Base-by-base conservation (phyloP, 768 basidiomycete genomes). In the Trametopsis cervina region DNA sequence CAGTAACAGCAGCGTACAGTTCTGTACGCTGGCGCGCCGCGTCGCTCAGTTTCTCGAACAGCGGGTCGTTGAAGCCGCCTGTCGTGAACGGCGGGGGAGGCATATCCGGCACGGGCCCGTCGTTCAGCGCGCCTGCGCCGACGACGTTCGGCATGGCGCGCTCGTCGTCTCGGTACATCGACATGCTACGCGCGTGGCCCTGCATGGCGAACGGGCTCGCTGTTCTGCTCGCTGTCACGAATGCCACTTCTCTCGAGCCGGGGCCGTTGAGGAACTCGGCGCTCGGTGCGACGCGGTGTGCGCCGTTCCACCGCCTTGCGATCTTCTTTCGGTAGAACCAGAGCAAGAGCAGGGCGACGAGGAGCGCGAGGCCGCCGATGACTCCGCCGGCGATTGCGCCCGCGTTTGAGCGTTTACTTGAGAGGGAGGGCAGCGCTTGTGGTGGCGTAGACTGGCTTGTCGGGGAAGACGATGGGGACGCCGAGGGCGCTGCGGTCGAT, bases 381-480 rank as follows among this genome's bases (percentile, higher is more conserved):
- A 79, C 67, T 13, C 70, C 66, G 2, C 81, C 81, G 4, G 73
- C 78, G 35, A 83, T 76, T 4, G 69, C 69, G 9, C 76, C 80
- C 7, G 66, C 66, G 35, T 47, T 36, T 29, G 20, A n/a, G n/a
- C n/a, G n/a, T n/a, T n/a, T n/a, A n/a, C n/a, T n/a, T n/a, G n/a
- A n/a, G n/a, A n/a, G n/a, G n/a, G n/a, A n/a, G n/a, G n/a, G n/a
- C n/a, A n/a, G n/a, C n/a, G n/a, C n/a, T n/a, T n/a, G n/a, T n/a
- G n/a, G n/a, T n/a, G n/a, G n/a, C n/a, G n/a, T n/a, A n/a, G n/a
- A n/a, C n/a, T n/a, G n/a, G n/a, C n/a, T n/a, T n/a, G n/a, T n/a
- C n/a, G n/a, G n/a, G n/a, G n/a, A n/a, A n/a, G n/a, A n/a, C n/a
- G n/a, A n/a, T n/a, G n/a, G n/a, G n/a, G n/a, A n/a, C n/a, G n/a